These are phyloP conservation scores for Xylaria cubensis DNA, from an alignment of 495 filamentous ascomycete genomes.

Conservation along the genomic window DNA sequence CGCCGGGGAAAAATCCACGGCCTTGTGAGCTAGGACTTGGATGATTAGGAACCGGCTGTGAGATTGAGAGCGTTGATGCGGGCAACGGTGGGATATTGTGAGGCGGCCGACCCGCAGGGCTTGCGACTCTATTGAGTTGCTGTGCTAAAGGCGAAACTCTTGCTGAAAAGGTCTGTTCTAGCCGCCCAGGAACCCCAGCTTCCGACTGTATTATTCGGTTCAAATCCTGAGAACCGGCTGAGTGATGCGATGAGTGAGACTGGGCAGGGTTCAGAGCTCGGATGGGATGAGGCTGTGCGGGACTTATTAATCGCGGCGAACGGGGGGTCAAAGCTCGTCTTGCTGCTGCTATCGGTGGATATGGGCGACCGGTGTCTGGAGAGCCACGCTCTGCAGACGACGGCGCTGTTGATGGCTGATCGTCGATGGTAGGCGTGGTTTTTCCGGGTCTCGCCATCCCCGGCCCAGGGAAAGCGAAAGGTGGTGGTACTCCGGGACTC, in stretches of 20 bases:
- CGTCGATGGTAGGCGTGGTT: constrained; percentile 38
- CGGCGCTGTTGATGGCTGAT: constrained; percentile 40
- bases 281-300: constrained; percentile 53
- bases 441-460: constrained; percentile 38
- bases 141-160: constrained; percentile 45
- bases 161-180: constrained; percentile 35
- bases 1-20: constrained; percentile 21
- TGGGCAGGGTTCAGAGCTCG: constrained; percentile 56
- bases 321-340: constrained; percentile 69
- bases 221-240: constrained; percentile 44
- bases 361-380: constrained; percentile 48
- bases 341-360: constrained; percentile 43
- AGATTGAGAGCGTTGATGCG: constrained; percentile 45
- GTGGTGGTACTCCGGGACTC: constrained; percentile 40
- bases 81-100: constrained; percentile 41
- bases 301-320: constrained; percentile 62
- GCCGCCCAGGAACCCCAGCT: constrained; percentile 30
- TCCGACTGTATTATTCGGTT: constrained; percentile 31
- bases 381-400: constrained; percentile 46
- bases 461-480: constrained; percentile 38
- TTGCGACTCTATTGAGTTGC: constrained; percentile 41
- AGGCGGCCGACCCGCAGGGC: constrained; percentile 42
- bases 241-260: constrained; percentile 50
- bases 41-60: constrained; percentile 48
- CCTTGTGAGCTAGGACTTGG: constrained; percentile 29